Conservation (phyloP, 768 basidiomycete genomes). For the Hygrocybe coccinea region DNA sequence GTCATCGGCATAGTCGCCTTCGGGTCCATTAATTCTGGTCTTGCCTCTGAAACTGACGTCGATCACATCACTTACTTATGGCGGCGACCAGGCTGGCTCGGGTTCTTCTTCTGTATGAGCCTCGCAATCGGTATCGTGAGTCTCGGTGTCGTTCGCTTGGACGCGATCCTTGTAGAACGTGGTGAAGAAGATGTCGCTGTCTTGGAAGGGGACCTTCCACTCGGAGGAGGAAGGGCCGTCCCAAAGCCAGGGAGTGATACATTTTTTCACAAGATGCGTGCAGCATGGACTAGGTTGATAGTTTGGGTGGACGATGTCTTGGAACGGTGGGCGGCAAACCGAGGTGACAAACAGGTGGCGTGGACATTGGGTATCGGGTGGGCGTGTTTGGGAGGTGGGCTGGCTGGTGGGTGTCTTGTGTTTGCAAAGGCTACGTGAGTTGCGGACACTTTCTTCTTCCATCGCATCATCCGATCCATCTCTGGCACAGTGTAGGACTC, state of each 20-base stretch:
- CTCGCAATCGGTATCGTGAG: constrained; percentile 60
- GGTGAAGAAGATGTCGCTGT: constrained; percentile 59
- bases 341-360: constrained; percentile 78
- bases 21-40: constrained; percentile 77
- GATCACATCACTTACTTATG: constrained; percentile 76
- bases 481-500: constrained; percentile 60
- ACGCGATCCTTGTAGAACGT: constrained; percentile 65
- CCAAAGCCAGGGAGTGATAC: background rate
- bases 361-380: constrained; percentile 93
- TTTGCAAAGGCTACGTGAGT: constrained; percentile 70
- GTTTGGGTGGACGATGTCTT: constrained; percentile 54
- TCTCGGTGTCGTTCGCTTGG: constrained; percentile 66
- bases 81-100: constrained; percentile 85
- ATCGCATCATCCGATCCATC: background rate
- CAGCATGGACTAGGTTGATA: constrained; percentile 44
- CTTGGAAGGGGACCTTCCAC: background rate
- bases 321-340: constrained; percentile 70
- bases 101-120: constrained; percentile 79
- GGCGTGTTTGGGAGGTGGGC: constrained; percentile 87
- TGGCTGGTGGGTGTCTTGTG: constrained; percentile 86
- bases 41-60: constrained; percentile 68
- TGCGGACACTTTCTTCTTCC: background rate
- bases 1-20: constrained; percentile 87
- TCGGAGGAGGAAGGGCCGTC: background rate
- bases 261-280: constrained; percentile 30